phyloP scores from a whole-genome alignment of 208 protist species.

The Trypanosoma caninum region DNA sequence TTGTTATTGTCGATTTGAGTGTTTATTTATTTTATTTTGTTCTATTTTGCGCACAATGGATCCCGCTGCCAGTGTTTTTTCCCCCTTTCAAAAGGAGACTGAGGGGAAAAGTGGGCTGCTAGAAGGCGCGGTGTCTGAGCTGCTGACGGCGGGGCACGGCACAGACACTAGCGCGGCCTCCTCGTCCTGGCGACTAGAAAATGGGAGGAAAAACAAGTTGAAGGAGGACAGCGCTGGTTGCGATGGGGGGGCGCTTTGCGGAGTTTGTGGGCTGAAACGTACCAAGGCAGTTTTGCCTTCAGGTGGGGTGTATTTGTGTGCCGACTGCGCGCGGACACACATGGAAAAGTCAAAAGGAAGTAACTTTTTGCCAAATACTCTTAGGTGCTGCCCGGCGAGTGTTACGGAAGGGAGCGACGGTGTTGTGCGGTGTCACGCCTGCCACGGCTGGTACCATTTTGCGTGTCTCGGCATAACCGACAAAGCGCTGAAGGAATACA shows the following conservation, averaged over 20 bases:
- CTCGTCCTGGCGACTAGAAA: background rate
- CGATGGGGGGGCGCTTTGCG: slow-evolving; percentile 30
- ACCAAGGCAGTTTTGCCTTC: slow-evolving; percentile 39
- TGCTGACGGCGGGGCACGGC: background rate
- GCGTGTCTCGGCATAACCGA: slow-evolving; percentile 63
- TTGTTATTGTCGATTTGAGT: background rate
- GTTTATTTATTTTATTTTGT: background rate
- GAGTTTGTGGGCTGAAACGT: slow-evolving; percentile 32
- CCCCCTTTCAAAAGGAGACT: slow-evolving; percentile 61
- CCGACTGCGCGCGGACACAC: slow-evolving; percentile 35
- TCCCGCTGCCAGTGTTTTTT: slow-evolving; percentile 62
- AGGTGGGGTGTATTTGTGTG: slow-evolving; percentile 69
- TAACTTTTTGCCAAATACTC: slow-evolving; percentile 62
- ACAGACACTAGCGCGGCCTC: background rate
- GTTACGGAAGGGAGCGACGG: slow-evolving; percentile 52
- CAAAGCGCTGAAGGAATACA: slow-evolving; percentile 45
- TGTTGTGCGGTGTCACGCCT: slow-evolving; percentile 69
- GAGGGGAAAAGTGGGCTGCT: slow-evolving; percentile 44
- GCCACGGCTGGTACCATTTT: slow-evolving; percentile 75
- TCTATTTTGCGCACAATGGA: too few species aligned
- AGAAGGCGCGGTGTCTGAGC: slow-evolving; percentile 48
- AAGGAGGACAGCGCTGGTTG: background rate
- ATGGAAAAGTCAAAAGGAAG: slow-evolving; percentile 7
- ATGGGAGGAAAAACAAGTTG: background rate
- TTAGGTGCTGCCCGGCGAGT: slow-evolving; percentile 81